phyloP scores from a whole-genome alignment of 202 grass and related monocot species.

The Digitaria exilis region DNA sequence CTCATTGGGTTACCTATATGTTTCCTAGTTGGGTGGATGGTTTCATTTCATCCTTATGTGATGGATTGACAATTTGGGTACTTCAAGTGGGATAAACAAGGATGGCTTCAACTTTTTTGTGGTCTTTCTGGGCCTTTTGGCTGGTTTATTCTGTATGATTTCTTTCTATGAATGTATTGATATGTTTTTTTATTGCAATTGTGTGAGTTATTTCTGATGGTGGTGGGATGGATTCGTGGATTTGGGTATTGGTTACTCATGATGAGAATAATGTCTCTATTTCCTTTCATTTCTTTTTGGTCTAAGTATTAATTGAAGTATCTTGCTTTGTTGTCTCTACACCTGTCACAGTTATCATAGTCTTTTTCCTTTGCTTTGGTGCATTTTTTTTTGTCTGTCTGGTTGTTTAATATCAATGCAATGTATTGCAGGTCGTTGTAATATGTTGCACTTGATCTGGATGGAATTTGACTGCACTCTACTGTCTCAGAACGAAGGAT shows the following conservation, averaged over 20 bases:
- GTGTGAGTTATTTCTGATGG: conserved; percentile 35
- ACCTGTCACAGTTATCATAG: neutral
- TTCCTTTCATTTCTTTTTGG: conserved; percentile 1
- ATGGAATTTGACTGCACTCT: conserved; percentile 33
- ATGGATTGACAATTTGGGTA: neutral
- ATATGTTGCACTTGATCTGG: neutral
- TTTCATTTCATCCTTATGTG: conserved; percentile 39
- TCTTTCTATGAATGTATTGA: neutral
- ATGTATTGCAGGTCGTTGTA: conserved; percentile 38
- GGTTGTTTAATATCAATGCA: neutral
- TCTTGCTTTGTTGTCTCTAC: neutral
- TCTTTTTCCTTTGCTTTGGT: conserved; percentile 11
- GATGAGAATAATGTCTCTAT: neutral
- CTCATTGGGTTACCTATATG: neutral
- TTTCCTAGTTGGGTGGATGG: conserved; percentile 1
- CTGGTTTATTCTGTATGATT: conserved; percentile 6
- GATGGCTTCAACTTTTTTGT: conserved; percentile 32
- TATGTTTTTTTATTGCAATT: neutral
- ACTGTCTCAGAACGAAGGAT: conserved; percentile 31
- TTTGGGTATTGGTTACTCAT: conserved; percentile 17
- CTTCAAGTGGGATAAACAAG: conserved; percentile 11
- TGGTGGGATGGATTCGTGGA: conserved; percentile 21
- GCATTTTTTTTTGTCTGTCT: conserved; percentile 22
- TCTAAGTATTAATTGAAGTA: neutral
- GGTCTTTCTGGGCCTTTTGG: neutral